These are phyloP conservation scores for Nakaseomyces nivariensis DNA, from an alignment of 1,139 yeast species.

Conservation along the genomic window DNA sequence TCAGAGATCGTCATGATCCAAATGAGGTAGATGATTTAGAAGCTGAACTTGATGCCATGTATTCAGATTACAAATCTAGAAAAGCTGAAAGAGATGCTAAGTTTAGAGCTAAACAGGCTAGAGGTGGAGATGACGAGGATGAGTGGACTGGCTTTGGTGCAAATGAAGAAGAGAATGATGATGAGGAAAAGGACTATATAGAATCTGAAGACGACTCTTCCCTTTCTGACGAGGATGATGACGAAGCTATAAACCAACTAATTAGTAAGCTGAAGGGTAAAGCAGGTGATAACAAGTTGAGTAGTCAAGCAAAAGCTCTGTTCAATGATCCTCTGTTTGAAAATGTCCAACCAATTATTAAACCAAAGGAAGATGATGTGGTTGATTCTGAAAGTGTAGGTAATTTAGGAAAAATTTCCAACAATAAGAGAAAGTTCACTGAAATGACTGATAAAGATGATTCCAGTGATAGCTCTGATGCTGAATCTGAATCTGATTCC, in stretches of 20 bases:
- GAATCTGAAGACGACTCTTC: constrained; percentile 33
- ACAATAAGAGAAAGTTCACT: constrained; percentile 8
- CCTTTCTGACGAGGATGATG: constrained; percentile 51
- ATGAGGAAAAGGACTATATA: constrained; percentile 31
- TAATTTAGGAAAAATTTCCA: constrained; percentile 12
- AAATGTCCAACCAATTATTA: constrained; percentile 43
- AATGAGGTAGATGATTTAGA: constrained; percentile 64
- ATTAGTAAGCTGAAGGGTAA: constrained; percentile 47
- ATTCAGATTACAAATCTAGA: constrained; percentile 59
- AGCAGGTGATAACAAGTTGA: constrained; percentile 43
- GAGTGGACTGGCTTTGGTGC: constrained; percentile 81
- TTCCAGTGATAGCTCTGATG: constrained; percentile 21
- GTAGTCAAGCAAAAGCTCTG: constrained; percentile 63
- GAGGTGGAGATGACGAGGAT: constrained; percentile 73
- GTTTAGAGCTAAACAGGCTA: constrained; percentile 64
- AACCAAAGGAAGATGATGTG: constrained; percentile 10
- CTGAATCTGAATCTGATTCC: constrained; percentile 28
- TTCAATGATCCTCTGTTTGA: constrained; percentile 74
- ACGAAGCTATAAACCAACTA: constrained; percentile 56
- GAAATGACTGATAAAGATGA: constrained; percentile 10
- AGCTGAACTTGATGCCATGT: constrained; percentile 75
- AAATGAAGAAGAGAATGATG: constrained; percentile 34
- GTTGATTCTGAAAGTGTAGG: constrained; percentile 17
- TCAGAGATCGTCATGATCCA: constrained; percentile 31
- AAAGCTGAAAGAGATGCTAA: constrained; percentile 74